These are phyloP conservation scores for Annona squamosa DNA, from an alignment of 164 flowering plant genomes.

Conservation along the genomic window DNA sequence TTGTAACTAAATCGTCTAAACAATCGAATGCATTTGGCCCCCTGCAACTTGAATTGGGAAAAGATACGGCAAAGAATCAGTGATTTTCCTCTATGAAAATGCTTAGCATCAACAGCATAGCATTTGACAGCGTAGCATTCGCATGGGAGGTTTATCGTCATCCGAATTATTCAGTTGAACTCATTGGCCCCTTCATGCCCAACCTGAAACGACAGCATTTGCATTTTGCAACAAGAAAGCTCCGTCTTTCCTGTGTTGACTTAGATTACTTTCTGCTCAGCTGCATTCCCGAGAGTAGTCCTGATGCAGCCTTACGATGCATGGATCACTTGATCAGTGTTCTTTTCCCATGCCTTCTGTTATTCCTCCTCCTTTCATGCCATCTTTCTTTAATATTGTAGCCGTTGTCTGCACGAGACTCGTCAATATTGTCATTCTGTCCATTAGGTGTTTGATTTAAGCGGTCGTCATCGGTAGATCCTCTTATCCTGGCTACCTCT, in stretches of 20 bases:
- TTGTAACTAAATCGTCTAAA: too few species aligned
- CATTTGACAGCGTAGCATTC: too few species aligned
- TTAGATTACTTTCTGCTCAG: neutral
- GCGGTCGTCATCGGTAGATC: constrained; percentile 13
- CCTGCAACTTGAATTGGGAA: too few species aligned
- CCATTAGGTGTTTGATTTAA: neutral
- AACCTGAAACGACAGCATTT: too few species aligned
- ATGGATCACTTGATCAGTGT: neutral
- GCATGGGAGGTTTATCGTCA: too few species aligned
- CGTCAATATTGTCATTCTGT: constrained; percentile 9
- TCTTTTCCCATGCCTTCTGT: constrained; percentile 15
- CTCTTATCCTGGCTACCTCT: constrained; percentile 72
- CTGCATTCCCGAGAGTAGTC: neutral
- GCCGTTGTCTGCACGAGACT: constrained; percentile 9
- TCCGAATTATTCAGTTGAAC: too few species aligned
- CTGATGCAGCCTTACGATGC: neutral
- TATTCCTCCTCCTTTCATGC: constrained; percentile 41
- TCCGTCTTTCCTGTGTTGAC: neutral
- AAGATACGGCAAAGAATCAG: too few species aligned
- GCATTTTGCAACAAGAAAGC: too few species aligned
- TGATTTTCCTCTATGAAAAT: too few species aligned
- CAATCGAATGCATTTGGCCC: too few species aligned
- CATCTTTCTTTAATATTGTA: constrained; percentile 63
- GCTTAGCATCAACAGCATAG: too few species aligned
- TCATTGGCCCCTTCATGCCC: too few species aligned